Percentiles rank a stretch among this genome's conserved stretches.
Conservation (phyloP, 148 eudicot species). For the Nyssa sinensis region DNA sequence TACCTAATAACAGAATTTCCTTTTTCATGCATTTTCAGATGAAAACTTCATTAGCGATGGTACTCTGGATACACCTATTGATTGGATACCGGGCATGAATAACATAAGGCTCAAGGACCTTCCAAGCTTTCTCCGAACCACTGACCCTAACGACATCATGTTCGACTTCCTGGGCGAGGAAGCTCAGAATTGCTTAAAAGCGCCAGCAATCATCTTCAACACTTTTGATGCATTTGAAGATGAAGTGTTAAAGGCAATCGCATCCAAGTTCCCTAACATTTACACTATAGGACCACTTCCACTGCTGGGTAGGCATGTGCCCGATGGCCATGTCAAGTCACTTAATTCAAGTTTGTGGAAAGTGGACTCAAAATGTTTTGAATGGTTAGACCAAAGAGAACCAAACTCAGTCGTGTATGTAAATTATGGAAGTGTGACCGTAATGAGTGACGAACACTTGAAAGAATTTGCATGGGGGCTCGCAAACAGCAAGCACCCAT, state of each 20-base stretch:
- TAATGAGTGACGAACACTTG: neutral
- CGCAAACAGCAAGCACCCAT: neutral
- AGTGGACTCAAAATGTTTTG: neutral
- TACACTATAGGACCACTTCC: slow-evolving; percentile 4
- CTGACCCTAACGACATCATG: neutral
- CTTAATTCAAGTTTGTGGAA: slow-evolving; percentile 3
- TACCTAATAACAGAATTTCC: no score
- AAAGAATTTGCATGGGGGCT: slow-evolving; percentile 15
- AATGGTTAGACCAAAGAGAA: slow-evolving; percentile 13
- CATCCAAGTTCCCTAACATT: neutral
- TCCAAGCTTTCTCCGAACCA: slow-evolving; percentile 1
- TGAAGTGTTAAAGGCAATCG: slow-evolving; percentile 3
- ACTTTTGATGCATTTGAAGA: slow-evolving; percentile 6
- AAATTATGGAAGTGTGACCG: slow-evolving; percentile 3
- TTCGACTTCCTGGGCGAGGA: slow-evolving; percentile 11
- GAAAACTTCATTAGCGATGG: neutral
- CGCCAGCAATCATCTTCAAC: slow-evolving; percentile 10
- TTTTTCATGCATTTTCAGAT: no score
- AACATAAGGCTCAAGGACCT: slow-evolving; percentile 4
- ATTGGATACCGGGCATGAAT: slow-evolving; percentile 2
- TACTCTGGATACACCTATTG: neutral
- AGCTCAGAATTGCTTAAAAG: slow-evolving; percentile 7
- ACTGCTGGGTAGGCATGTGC: neutral
- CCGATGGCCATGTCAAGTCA: neutral
- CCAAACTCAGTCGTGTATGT: slow-evolving; percentile 11